Percentiles rank a stretch among this genome's conserved stretches.
These are phyloP conservation scores for Iris macrosiphon DNA, from an alignment of 106 monocot genomes.

Conservation along the genomic window DNA sequence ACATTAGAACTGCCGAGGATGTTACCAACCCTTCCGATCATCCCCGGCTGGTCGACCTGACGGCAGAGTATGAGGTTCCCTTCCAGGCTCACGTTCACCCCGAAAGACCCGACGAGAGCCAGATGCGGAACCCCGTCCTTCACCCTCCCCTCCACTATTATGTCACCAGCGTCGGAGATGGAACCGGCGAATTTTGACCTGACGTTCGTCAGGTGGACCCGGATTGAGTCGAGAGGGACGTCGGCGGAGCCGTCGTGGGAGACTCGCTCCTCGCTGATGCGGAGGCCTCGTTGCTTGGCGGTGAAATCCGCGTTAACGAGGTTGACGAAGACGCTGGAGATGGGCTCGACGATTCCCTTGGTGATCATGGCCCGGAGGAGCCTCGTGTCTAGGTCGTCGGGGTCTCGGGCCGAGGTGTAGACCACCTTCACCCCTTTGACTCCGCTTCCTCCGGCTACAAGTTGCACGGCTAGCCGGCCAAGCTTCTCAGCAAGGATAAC, in stretches of 20 bases:
- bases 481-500: conserved; percentile 82
- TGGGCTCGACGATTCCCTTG: conserved; percentile 81
- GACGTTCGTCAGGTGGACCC: conserved; percentile 54
- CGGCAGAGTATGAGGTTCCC: conserved; percentile 52
- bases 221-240: conserved; percentile 63
- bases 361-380: conserved; percentile 79
- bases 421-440: conserved; percentile 66
- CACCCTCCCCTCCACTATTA: conserved; percentile 67
- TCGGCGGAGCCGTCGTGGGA: conserved; percentile 42
- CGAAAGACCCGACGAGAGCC: conserved; percentile 54
- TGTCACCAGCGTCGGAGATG: conserved; percentile 51
- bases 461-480: conserved; percentile 71
- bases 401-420: conserved; percentile 61
- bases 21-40: conserved; percentile 42
- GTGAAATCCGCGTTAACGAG: conserved; percentile 81
- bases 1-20: conserved; percentile 41
- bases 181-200: conserved; percentile 70
- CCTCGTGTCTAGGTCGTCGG: conserved; percentile 79
- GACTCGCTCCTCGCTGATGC: conserved; percentile 66
- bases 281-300: conserved; percentile 72
- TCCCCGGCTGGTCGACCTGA: conserved; percentile 54
- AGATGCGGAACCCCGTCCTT: conserved; percentile 70
- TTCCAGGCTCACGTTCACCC: conserved; percentile 79
- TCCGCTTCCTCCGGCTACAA: conserved; percentile 65
- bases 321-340: conserved; percentile 65